Evolutionary conservation across 352 stramenopile genomes (phyloP).

Genomic region (Pythium grandisporangium): DNA sequence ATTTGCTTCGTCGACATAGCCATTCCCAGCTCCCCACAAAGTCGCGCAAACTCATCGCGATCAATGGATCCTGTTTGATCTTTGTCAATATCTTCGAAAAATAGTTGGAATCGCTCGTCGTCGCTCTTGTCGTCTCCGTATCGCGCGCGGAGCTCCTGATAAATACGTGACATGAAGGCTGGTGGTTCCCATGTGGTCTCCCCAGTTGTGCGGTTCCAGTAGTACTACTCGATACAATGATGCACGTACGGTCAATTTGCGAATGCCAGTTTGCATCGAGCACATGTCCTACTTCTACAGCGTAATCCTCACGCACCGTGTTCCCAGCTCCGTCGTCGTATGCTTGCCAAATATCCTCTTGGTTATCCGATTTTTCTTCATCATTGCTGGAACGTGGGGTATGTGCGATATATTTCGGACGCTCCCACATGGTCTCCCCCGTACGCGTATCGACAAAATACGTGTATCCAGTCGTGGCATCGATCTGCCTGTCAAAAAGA

Average conservation of each 20-base stretch:
- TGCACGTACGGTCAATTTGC: not conserved
- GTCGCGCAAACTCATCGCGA: slow-evolving; percentile 44
- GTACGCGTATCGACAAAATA: slow-evolving; percentile 66
- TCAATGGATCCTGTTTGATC: slow-evolving; percentile 53
- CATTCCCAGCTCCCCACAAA: slow-evolving; percentile 66
- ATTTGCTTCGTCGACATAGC: slow-evolving; percentile 48
- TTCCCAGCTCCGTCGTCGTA: slow-evolving; percentile 57
- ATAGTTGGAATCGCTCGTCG: slow-evolving; percentile 50
- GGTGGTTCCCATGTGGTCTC: slow-evolving; percentile 60
- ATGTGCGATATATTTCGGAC: slow-evolving; percentile 14
- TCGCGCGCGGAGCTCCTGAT: slow-evolving; percentile 35
- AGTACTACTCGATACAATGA: slow-evolving; percentile 37
- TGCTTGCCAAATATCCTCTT: slow-evolving; percentile 37
- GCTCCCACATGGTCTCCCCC: slow-evolving; percentile 48
- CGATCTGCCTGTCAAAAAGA: slow-evolving; percentile 42
- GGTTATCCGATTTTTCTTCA: not conserved
- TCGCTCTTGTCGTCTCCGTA: slow-evolving; percentile 41
- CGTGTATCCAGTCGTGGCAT: slow-evolving; percentile 22
- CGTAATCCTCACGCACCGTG: slow-evolving; percentile 19
- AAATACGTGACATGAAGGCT: slow-evolving; percentile 38
- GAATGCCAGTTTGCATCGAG: slow-evolving; percentile 1
- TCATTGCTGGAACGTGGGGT: slow-evolving; percentile 10
- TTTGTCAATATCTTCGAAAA: slow-evolving; percentile 54
- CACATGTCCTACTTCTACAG: not conserved
- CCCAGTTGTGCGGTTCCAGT: slow-evolving; percentile 56